phyloP scores from a whole-genome alignment of 495 filamentous ascomycete genomes.

The Bombardia bombarda region DNA sequence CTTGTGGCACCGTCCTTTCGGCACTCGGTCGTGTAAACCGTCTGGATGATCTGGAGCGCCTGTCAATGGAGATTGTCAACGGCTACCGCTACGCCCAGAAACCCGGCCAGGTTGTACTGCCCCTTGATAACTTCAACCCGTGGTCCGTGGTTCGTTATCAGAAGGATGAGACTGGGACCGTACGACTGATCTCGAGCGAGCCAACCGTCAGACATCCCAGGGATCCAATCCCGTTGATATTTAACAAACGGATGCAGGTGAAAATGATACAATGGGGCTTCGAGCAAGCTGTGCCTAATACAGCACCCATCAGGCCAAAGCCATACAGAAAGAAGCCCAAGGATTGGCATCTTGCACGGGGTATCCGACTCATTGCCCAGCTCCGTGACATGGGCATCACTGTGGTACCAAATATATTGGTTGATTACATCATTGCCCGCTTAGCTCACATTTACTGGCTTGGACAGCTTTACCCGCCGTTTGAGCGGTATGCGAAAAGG shows the following conservation, averaged over 20 bases:
- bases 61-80: constrained; percentile 19
- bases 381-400: constrained; percentile 18
- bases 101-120: constrained; percentile 12
- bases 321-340: constrained; percentile 1
- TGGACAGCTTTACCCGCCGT: too few relatives aligned
- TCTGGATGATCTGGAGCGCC: constrained; percentile 21
- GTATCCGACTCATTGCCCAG: constrained; percentile 14
- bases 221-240: too few relatives aligned
- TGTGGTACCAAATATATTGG: constrained; percentile 1
- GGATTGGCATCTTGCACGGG: constrained; percentile 14
- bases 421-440: too few relatives aligned
- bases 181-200: constrained; percentile 2
- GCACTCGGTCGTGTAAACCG: constrained; percentile 19
- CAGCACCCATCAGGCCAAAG: neutral
- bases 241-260: too few relatives aligned
- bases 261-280: too few relatives aligned
- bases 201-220: neutral
- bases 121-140: constrained; percentile 23
- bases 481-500: too few relatives aligned
- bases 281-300: too few relatives aligned
- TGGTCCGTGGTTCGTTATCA: constrained; percentile 14
- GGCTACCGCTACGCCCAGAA: constrained; percentile 4
- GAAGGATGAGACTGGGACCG: constrained; percentile 1
- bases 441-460: too few relatives aligned
- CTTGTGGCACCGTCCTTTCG: constrained; percentile 21